phyloP scores from a whole-genome alignment of 257 asterid genomes.

The Cordia subcordata region DNA sequence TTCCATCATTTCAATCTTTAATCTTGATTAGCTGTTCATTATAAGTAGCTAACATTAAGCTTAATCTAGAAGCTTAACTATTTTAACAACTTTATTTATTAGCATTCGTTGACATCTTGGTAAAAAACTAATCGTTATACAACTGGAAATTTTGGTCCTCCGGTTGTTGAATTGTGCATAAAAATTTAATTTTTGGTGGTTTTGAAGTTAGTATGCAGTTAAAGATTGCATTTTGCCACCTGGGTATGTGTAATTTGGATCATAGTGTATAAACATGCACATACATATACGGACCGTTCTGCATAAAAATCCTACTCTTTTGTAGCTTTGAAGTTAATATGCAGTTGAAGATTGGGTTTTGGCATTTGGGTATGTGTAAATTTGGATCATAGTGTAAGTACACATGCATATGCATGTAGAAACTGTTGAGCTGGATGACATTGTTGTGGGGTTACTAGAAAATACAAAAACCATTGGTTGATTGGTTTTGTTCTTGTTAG shows the following conservation, averaged over 20 bases:
- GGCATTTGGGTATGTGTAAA: conserved; percentile 25
- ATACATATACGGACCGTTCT: conserved; percentile 15
- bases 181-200: conserved; percentile 25
- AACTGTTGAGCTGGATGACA: conserved; percentile 21
- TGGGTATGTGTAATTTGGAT: conserved; percentile 37
- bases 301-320: conserved; percentile 23
- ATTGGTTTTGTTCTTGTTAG: neutral
- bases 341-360: conserved; percentile 38
- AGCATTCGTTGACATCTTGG: neutral
- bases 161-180: conserved; percentile 9
- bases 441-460: neutral
- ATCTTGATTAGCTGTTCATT: neutral
- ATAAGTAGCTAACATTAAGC: neutral
- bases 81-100: neutral
- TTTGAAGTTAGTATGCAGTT: conserved; percentile 41
- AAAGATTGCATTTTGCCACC: conserved; percentile 26
- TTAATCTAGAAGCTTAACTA: neutral
- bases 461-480: neutral
- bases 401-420: conserved; percentile 29
- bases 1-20: neutral
- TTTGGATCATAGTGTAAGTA: conserved; percentile 35
- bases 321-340: conserved; percentile 30
- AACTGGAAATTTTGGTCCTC: neutral
- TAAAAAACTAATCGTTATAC: neutral
- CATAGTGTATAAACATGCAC: conserved; percentile 37